Evolutionary conservation across 441 rosid genomes (phyloP), one percentile per base, ranked within the genome.

Genomic region (Omphalea diandra): DNA sequence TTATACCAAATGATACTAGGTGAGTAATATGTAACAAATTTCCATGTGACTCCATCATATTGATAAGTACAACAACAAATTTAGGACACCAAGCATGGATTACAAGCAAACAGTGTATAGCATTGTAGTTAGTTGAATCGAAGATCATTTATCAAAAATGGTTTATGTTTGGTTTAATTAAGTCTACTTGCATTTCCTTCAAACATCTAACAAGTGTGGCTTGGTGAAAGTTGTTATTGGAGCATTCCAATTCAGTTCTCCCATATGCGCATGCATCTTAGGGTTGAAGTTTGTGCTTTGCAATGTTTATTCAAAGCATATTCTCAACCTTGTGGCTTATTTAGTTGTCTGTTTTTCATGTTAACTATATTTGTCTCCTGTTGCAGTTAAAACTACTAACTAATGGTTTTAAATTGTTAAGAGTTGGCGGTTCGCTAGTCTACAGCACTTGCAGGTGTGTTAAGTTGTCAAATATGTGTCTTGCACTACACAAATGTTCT

Each of bases 381-480:
- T 73, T 76, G 83, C 91, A 91, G 97, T 75, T 89, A 41, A 90
- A 88, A 76, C 93, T 94, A 64, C 83, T 91, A 68, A 83, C 78
- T 72, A 94, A 88, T 81, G 98, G 98, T 71, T 94, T 88, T 65
- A 81, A 84, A 77, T 72, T 91, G 79, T 86, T 94, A 72, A 87
- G 86, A 85, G 84, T 76, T 63, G 96, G 91, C 20, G 98, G 97
- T 35, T 79, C 77, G 5, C 87, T 94, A 29, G 87, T 91, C 63
- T 90, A 91, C 82, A 94, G 98, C 84, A 94, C 97, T 73, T 94
- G 98, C 91, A 94, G 97, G 97, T 90, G 70, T 33, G 75, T 67
- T 52, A 36, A 59, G 29, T 74, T n/a, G 3, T 7, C 67, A 65
- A 18, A 40, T 32, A 5, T 12, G 54, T 9, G 24, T 46, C 15